phyloP scores from a whole-genome alignment of 179 eudicot species.

The Beta lomatogona region DNA sequence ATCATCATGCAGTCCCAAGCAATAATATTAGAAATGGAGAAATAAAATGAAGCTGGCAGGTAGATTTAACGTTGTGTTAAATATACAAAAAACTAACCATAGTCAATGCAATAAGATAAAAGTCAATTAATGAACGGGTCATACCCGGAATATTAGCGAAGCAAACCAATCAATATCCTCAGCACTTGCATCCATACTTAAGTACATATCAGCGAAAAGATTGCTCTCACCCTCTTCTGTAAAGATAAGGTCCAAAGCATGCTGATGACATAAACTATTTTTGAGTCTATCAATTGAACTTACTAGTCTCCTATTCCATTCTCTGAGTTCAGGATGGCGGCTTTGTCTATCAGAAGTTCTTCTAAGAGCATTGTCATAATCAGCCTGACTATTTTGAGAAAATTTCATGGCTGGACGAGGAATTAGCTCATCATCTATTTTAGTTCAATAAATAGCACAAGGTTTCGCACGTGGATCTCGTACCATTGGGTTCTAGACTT shows the following conservation, averaged over 20 bases:
- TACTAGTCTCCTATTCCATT: conserved; percentile 86
- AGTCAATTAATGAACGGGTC: not conserved
- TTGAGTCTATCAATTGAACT: conserved; percentile 79
- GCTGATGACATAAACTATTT: conserved; percentile 87
- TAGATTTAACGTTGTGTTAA: no score
- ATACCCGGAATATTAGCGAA: conserved; percentile 89
- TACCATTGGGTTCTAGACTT: not conserved
- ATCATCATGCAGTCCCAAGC: no score
- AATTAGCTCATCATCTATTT: conserved; percentile 63
- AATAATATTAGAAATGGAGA: no score
- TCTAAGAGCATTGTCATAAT: conserved; percentile 64
- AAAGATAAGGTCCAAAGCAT: conserved; percentile 88
- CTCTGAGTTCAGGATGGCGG: conserved; percentile 89
- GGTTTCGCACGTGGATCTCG: not conserved
- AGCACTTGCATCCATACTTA: conserved; percentile 70
- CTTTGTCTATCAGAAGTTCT: conserved; percentile 67
- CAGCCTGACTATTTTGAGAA: no score
- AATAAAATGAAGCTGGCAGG: no score
- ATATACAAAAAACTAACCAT: no score
- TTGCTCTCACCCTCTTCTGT: conserved; percentile 96
- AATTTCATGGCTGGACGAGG: conserved; percentile 93
- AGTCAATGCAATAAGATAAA: no score
- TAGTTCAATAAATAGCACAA: not conserved
- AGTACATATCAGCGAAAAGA: no score
- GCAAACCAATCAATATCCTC: conserved; percentile 91